Percentiles rank a stretch among this genome's conserved stretches.
phyloP scores from a whole-genome alignment of 208 protist genomes.

The Sergeia podlipaevii region DNA sequence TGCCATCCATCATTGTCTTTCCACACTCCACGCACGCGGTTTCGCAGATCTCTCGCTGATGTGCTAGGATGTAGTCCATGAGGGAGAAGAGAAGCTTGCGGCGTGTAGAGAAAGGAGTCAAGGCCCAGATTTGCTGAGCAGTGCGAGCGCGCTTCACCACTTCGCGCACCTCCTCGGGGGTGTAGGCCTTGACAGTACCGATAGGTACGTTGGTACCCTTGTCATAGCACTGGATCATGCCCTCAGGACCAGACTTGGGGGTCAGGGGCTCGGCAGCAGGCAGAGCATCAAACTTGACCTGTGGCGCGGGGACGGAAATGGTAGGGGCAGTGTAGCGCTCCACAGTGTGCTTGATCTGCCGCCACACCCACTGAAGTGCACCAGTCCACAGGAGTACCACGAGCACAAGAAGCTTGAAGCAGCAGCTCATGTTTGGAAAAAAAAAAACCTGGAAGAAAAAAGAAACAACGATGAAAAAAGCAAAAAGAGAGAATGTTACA shows the following conservation, averaged over 20 bases:
- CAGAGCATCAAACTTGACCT: conserved; percentile 38
- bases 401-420: conserved; percentile 30
- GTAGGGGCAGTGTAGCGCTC: conserved; percentile 80
- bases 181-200: conserved; percentile 65
- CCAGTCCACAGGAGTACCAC: conserved; percentile 61
- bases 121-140: conserved; percentile 78
- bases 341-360: conserved; percentile 31
- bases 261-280: conserved; percentile 54
- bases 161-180: conserved; percentile 63
- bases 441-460: conserved; percentile 1
- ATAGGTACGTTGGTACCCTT: conserved; percentile 84
- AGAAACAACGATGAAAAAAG: neutral
- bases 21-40: conserved; percentile 87
- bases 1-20: conserved; percentile 92
- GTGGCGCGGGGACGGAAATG: conserved; percentile 66
- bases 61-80: conserved; percentile 82
- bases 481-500: conserved; percentile 11
- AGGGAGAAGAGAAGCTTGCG: conserved; percentile 79
- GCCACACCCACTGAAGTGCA: conserved; percentile 40
- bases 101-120: conserved; percentile 83
- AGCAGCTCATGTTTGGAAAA: conserved; percentile 31
- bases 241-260: conserved; percentile 59
- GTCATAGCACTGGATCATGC: conserved; percentile 87
- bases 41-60: conserved; percentile 84
- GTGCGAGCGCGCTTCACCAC: conserved; percentile 58